phyloP scores from a whole-genome alignment of 1,139 yeast genomes.

The Zygosaccharomyces pseudobailii region DNA sequence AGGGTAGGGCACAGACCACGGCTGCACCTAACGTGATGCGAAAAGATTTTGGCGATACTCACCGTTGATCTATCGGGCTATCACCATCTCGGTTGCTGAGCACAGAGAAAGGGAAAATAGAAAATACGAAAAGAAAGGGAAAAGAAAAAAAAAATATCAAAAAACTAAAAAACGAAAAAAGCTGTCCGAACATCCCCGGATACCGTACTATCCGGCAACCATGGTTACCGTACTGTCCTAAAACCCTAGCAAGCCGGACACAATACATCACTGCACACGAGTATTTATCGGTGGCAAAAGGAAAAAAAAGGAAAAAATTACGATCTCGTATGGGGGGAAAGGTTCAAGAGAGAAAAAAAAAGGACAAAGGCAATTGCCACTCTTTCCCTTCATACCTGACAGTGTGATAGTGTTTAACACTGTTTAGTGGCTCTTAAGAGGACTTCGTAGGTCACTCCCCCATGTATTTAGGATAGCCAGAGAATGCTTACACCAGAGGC shows the following conservation, averaged over 20 bases:
- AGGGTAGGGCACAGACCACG: no score
- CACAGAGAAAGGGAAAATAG: background rate
- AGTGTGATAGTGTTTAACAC: background rate
- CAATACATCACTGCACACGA: background rate
- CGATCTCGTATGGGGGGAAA: no score
- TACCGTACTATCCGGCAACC: background rate
- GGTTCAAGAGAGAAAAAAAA: background rate
- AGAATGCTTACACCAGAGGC: constrained; percentile 17
- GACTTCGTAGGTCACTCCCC: background rate
- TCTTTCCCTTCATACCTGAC: background rate
- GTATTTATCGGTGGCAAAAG: constrained; percentile 3
- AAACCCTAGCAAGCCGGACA: background rate
- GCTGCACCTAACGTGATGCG: no score
- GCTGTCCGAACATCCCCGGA: background rate
- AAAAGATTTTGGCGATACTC: no score
- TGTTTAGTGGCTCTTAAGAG: background rate
- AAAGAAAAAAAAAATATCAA: background rate
- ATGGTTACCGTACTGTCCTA: background rate
- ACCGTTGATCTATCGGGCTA: no score
- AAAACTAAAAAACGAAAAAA: background rate
- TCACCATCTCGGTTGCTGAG: background rate
- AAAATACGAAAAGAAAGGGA: background rate
- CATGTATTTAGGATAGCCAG: background rate
- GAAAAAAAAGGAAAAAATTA: background rate
- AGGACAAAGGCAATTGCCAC: background rate